Conservation (phyloP, 345 rosid species). For the Erucastrum elatum region DNA sequence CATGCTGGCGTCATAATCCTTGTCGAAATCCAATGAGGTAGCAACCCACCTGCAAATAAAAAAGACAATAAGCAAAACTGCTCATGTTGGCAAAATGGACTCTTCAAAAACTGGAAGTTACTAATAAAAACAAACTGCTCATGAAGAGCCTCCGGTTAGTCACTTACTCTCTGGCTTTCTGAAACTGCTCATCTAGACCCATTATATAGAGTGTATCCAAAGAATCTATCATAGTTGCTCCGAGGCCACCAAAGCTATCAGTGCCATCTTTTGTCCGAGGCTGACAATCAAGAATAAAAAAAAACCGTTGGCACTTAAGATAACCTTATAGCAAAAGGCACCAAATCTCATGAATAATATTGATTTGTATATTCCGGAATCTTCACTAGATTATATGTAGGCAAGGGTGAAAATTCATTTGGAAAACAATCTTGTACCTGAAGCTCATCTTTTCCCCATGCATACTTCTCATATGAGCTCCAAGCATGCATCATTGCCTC, state of each 20-base stretch:
- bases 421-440: constrained; percentile 50
- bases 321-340: constrained; percentile 16
- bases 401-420: background rate
- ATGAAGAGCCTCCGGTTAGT: constrained; percentile 5
- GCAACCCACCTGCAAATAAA: constrained; percentile 81
- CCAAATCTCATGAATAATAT: background rate
- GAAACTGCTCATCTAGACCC: constrained; percentile 88
- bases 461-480: constrained; percentile 92
- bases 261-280: constrained; percentile 84
- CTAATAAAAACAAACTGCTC: background rate
- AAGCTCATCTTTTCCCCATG: constrained; percentile 97
- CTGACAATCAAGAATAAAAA: constrained; percentile 39
- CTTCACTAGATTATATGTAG: background rate
- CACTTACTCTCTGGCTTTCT: constrained; percentile 89
- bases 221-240: constrained; percentile 84
- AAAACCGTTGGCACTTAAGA: background rate
- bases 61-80: constrained; percentile 1
- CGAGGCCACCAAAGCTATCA: constrained; percentile 97
- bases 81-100: background rate
- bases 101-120: background rate
- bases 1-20: constrained; percentile 92
- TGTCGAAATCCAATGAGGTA: constrained; percentile 83
- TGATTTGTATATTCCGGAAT: background rate
- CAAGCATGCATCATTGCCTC: constrained; percentile 99
- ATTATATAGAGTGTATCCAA: constrained; percentile 90